Conservation (phyloP, 2,329 filamentous ascomycete genomes). For the Aschersonia sp. region DNA sequence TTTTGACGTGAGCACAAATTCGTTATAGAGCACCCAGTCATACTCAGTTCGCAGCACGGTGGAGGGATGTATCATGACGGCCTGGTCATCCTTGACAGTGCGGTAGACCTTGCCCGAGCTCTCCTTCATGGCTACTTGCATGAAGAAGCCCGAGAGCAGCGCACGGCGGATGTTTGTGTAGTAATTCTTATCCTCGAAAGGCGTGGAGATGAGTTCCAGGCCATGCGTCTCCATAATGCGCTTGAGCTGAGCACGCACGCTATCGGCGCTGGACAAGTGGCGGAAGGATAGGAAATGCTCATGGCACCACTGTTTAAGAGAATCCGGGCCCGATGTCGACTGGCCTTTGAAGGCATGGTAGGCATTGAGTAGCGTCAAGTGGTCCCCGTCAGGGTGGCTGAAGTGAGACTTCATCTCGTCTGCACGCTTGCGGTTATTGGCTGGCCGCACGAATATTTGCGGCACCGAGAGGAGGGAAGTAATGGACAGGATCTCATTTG, state of each 20-base stretch:
- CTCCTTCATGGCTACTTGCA: slow-evolving; percentile 96
- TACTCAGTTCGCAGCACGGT: slow-evolving; percentile 79
- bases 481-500: slow-evolving; percentile 93
- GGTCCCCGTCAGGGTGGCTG: slow-evolving; percentile 84
- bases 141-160: slow-evolving; percentile 92
- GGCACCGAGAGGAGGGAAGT: slow-evolving; percentile 89
- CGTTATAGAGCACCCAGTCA: slow-evolving; percentile 97
- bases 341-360: slow-evolving; percentile 91
- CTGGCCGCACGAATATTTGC: slow-evolving; percentile 82
- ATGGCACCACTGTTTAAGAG: slow-evolving; percentile 86
- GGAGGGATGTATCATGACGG: slow-evolving; percentile 82
- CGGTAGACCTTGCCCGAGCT: slow-evolving; percentile 78
- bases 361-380: slow-evolving; percentile 90
- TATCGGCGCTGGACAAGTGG: slow-evolving; percentile 82
- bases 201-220: slow-evolving; percentile 73
- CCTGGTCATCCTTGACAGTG: slow-evolving; percentile 94
- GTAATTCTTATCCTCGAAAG: slow-evolving; percentile 92
- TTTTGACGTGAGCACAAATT: slow-evolving; percentile 95
- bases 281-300: slow-evolving; percentile 89
- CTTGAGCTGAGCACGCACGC: slow-evolving; percentile 80
- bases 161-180: slow-evolving; percentile 94
- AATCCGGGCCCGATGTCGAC: slow-evolving; percentile 41
- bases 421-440: slow-evolving; percentile 71
- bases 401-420: slow-evolving; percentile 97
- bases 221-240: slow-evolving; percentile 93